These are phyloP conservation scores for Paxillus ammoniavirescens DNA, from an alignment of 768 basidiomycete species.

Conservation along the genomic window DNA sequence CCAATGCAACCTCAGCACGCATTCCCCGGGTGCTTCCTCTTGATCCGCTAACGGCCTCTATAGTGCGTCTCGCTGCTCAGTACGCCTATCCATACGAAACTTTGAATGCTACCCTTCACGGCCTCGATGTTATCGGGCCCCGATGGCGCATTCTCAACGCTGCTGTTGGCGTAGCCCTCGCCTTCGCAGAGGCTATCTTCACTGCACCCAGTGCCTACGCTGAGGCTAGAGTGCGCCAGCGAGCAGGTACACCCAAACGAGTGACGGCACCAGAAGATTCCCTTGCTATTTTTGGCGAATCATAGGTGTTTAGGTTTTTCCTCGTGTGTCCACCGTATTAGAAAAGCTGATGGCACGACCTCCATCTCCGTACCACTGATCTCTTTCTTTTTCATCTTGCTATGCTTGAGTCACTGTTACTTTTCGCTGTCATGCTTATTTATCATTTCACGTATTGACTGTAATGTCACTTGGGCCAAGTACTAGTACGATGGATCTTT, in stretches of 20 bases:
- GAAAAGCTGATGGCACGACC: neutral
- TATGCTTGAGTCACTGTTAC: conserved; percentile 16
- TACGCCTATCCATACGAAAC: conserved; percentile 51
- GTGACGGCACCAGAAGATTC: conserved; percentile 20
- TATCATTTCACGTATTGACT: conserved; percentile 16
- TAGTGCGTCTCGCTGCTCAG: conserved; percentile 60
- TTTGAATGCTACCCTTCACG: conserved; percentile 23
- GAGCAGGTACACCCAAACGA: conserved; percentile 23
- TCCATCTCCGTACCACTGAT: conserved; percentile 6
- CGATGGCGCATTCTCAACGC: conserved; percentile 58
- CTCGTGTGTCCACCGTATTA: neutral
- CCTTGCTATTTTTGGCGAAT: neutral
- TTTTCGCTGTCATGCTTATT: conserved; percentile 14
- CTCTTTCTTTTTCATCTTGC: conserved; percentile 11
- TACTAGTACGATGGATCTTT: conserved; percentile 8
- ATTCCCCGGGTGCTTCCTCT: conserved; percentile 32
- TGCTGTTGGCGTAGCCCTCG: conserved; percentile 56
- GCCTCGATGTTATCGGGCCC: conserved; percentile 54
- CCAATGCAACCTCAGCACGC: conserved; percentile 27
- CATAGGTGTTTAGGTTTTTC: neutral
- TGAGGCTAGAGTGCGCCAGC: conserved; percentile 26
- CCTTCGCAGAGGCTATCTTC: conserved; percentile 65
- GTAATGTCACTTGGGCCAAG: neutral
- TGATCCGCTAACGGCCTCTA: conserved; percentile 64
- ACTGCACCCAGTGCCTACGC: conserved; percentile 41